Conservation (phyloP, 768 basidiomycete species). For the Termitomyces sp. region DNA sequence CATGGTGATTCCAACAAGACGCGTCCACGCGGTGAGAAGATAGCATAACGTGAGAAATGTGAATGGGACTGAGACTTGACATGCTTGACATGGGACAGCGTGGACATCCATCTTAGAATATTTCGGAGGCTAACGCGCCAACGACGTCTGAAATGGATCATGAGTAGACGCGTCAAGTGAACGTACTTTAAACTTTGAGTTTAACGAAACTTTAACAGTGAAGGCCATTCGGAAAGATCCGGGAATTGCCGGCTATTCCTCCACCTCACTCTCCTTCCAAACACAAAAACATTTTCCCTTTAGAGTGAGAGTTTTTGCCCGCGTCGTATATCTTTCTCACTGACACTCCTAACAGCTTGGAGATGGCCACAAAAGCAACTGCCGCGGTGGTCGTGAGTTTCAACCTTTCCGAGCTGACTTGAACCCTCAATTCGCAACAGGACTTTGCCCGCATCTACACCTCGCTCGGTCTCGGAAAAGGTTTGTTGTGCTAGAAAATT, state of each 20-base stretch:
- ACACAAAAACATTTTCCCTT: slow-evolving; percentile 21
- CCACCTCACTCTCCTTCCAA: slow-evolving; percentile 24
- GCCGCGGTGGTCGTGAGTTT: slow-evolving; percentile 60
- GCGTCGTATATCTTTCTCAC: slow-evolving; percentile 10
- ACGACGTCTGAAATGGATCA: too few species aligned
- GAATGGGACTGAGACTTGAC: background rate
- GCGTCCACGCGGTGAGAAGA: background rate
- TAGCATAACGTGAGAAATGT: background rate
- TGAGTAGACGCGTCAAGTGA: too few species aligned
- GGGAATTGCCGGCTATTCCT: slow-evolving; percentile 36
- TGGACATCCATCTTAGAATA: too few species aligned
- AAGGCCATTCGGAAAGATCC: slow-evolving; percentile 31
- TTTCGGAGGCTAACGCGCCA: too few species aligned
- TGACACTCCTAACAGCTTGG: slow-evolving; percentile 20
- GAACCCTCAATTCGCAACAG: slow-evolving; percentile 35
- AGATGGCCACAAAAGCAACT: slow-evolving; percentile 73
- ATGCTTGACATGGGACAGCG: too few species aligned
- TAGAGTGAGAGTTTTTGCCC: slow-evolving; percentile 19
- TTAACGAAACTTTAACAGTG: too few species aligned
- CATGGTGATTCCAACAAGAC: background rate
- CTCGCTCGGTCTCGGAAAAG: slow-evolving; percentile 83
- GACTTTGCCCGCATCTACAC: slow-evolving; percentile 84
- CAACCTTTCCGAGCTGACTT: background rate
- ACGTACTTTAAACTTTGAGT: too few species aligned
- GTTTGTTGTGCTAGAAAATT: slow-evolving; percentile 38